A percentile compares a stretch with the other conserved stretches of the same genome.
phyloP scores from a whole-genome alignment of 768 basidiomycete species.

The Cubamyces sp. region DNA sequence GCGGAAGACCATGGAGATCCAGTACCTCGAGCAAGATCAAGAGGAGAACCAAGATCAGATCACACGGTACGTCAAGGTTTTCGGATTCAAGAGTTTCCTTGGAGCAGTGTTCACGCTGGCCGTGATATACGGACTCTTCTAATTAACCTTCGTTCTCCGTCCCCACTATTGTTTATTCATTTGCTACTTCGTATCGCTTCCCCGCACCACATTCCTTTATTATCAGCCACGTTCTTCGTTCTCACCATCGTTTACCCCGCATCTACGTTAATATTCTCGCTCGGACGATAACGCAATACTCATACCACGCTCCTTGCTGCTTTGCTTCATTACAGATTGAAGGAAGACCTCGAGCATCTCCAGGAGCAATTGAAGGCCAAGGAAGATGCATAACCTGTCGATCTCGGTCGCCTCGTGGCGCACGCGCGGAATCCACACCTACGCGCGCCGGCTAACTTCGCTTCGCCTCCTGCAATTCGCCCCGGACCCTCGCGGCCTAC shows the following conservation, averaged over 20 bases:
- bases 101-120: slow-evolving; percentile 55
- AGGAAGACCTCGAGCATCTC: slow-evolving; percentile 62
- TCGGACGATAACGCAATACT: slow-evolving; percentile 26
- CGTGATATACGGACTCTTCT: slow-evolving; percentile 51
- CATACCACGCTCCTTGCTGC: slow-evolving; percentile 25
- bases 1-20: slow-evolving; percentile 81
- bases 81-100: slow-evolving; percentile 60
- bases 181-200: slow-evolving; percentile 25
- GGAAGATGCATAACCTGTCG: slow-evolving; percentile 22
- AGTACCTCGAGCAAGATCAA: slow-evolving; percentile 77
- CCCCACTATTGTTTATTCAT: slow-evolving; percentile 39
- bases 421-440: slow-evolving; percentile 20
- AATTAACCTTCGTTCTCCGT: slow-evolving; percentile 12
- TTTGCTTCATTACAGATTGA: slow-evolving; percentile 52
- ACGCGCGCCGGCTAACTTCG: slow-evolving; percentile 14
- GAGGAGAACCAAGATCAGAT: slow-evolving; percentile 78
- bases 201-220: not conserved
- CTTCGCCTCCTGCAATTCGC: slow-evolving; percentile 23
- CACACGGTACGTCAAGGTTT: slow-evolving; percentile 73
- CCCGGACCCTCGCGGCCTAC: slow-evolving; percentile 12
- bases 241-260: slow-evolving; percentile 20
- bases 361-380: slow-evolving; percentile 46
- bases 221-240: slow-evolving; percentile 22
- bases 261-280: slow-evolving; percentile 15
- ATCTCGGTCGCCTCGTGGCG: slow-evolving; percentile 39